Evolutionary conservation across 1,284 basidiomycete species (phyloP).

Genomic region (Rhodofomes roseus): DNA sequence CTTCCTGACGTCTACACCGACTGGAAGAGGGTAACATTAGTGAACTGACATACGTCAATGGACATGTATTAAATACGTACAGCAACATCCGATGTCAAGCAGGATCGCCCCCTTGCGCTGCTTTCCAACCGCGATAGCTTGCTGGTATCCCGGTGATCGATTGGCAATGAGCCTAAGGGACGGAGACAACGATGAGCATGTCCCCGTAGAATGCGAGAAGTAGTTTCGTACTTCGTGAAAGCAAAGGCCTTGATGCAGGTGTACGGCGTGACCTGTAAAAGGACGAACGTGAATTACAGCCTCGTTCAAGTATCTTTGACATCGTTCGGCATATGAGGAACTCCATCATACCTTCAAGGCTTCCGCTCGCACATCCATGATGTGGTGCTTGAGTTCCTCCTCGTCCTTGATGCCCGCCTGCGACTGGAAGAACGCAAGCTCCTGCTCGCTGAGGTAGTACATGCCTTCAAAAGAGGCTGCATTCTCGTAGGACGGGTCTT

Average conservation of each 20-base stretch:
- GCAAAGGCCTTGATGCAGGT: conserved; percentile 6
- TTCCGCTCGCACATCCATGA: conserved; percentile 34
- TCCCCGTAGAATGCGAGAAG: too few relatives aligned
- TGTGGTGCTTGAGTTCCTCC: conserved; percentile 36
- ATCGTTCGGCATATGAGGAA: too few relatives aligned
- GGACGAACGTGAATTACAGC: neutral
- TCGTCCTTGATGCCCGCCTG: conserved; percentile 34
- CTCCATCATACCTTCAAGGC: conserved; percentile 31
- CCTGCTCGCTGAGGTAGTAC: neutral
- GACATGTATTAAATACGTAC: too few relatives aligned
- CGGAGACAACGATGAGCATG: neutral
- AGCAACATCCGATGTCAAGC: conserved; percentile 44
- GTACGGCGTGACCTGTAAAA: conserved; percentile 8
- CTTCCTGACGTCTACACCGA: conserved; percentile 42
- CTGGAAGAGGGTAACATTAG: conserved; percentile 17
- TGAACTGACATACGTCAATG: too few relatives aligned
- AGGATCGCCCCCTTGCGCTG: conserved; percentile 41
- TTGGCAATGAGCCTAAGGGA: conserved; percentile 27
- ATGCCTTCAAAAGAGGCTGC: neutral
- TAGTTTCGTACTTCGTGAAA: conserved; percentile 10
- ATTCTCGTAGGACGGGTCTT: neutral
- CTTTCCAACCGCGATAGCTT: conserved; percentile 35
- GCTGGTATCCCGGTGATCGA: conserved; percentile 37
- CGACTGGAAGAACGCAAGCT: conserved; percentile 29
- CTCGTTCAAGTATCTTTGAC: neutral